Evolutionary conservation across 352 stramenopile species (phyloP), one percentile per base, ranked within the genome.

Genomic region (Blastocystis sp.): DNA sequence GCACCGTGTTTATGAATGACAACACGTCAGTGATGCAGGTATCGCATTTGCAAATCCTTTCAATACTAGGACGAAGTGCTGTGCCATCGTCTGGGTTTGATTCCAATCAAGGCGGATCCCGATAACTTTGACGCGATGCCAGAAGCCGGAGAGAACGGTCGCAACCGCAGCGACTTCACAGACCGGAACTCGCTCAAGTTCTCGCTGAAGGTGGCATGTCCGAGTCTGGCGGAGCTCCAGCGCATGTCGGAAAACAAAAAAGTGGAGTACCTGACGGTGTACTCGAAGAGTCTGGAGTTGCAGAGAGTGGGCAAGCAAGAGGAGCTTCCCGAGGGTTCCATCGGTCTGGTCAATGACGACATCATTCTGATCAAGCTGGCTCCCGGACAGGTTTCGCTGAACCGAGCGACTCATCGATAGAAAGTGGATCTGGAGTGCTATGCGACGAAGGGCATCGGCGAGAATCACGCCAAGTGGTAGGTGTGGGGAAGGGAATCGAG

Each of bases 21-120:
- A 89, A 89, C 57, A 89, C 75, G 8, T 87, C 54, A 4, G 87
- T 89, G 16, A 88, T 89, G 18, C 88, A 90, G 61, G 61, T 73
- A 73, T 51, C 18, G 16, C 29, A 16, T 3, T 1, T 51, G 16
- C 29, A 38, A 16, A 18, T 7, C n/a, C 3, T 53, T 9, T 51
- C 16, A 46, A 0, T 16, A 49, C 8, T 49, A 73, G 56, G 88
- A 89, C 53, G 88, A 89, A 71, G 87, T 89, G 21, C 81, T 89
- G 6, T 79, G 78, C 29, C 88, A 89, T 42, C 65, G 88, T 29
- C 44, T 89, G 1, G 86, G 86, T 8, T 67, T 88, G 21, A 67
- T 88, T 27, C 86, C 86, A 18, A 54, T 88, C 29, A 79, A 84
- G 11, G 71, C 73, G 14, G 86, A 88, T 46, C 65, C 86, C 40